phyloP scores from a whole-genome alignment of 2,329 filamentous ascomycete genomes.

The Fusarium sp. region DNA sequence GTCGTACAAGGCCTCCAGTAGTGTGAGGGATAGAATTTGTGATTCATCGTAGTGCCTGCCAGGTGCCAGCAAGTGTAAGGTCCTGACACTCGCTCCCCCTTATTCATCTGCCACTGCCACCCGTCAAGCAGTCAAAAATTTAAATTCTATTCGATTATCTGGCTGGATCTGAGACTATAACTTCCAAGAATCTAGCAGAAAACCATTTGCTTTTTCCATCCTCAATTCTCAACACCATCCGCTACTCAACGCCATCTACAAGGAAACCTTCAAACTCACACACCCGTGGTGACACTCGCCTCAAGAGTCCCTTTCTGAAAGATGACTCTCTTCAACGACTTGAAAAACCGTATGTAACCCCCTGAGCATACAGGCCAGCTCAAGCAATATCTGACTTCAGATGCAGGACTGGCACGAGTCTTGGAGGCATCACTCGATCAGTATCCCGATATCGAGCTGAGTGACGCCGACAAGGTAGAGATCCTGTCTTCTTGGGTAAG shows the following conservation, averaged over 20 bases:
- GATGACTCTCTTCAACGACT: not conserved
- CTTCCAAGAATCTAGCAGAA: not conserved
- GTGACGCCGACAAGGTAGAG: not conserved
- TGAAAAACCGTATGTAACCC: not conserved
- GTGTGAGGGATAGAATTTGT: not conserved
- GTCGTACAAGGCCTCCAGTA: not conserved
- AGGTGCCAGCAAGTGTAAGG: not conserved
- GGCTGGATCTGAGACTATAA: not conserved
- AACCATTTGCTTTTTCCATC: not conserved
- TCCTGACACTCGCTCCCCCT: not conserved
- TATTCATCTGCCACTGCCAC: not conserved
- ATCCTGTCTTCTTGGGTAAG: not conserved
- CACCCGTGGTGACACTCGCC: accelerated
- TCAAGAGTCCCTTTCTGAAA: not conserved
- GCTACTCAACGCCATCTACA: not conserved
- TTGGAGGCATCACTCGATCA: not conserved
- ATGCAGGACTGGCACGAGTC: not conserved
- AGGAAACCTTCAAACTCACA: not conserved
- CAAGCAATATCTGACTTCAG: not conserved
- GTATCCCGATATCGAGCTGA: not conserved
- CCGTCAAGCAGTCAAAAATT: not conserved
- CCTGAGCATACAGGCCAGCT: not conserved
- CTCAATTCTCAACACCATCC: not conserved
- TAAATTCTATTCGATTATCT: not conserved
- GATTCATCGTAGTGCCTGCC: not conserved